Evolutionary conservation across 331 rosid genomes (phyloP).

Genomic region (Dryas integrifolia): DNA sequence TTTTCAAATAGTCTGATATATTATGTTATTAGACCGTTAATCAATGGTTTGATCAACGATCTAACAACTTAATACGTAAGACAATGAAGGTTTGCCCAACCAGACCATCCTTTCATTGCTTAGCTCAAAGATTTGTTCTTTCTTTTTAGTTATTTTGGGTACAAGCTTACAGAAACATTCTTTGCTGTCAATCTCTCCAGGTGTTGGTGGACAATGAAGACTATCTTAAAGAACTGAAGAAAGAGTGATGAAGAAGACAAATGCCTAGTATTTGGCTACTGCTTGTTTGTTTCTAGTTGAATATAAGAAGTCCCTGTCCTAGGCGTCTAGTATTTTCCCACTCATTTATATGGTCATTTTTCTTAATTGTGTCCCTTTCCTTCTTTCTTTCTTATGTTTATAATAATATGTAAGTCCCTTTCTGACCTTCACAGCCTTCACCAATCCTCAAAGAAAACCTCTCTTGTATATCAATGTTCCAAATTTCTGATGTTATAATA

Average conservation of each 20-base stretch:
- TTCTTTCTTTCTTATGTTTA: too few relatives aligned
- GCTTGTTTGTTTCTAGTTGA: not conserved
- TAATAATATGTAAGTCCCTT: not conserved
- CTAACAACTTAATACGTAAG: too few relatives aligned
- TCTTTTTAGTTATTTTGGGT: too few relatives aligned
- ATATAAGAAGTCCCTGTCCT: not conserved
- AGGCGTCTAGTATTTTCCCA: too few relatives aligned
- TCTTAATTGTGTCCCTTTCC: too few relatives aligned
- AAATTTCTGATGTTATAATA: not conserved
- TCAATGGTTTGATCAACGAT: too few relatives aligned
- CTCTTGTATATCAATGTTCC: not conserved
- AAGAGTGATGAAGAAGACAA: not conserved
- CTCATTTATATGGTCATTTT: too few relatives aligned
- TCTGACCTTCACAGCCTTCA: slow-evolving; percentile 4
- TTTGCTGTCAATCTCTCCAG: not conserved
- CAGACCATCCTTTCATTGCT: not conserved
- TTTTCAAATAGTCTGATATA: too few relatives aligned
- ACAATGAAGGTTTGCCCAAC: too few relatives aligned
- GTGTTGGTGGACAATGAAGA: slow-evolving; percentile 26
- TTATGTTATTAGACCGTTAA: too few relatives aligned
- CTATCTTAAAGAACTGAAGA: not conserved
- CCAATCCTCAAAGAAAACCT: not conserved
- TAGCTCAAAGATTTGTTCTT: too few relatives aligned
- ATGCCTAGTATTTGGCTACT: not conserved
- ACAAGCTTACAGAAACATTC: not conserved